Evolutionary conservation across 1,139 yeast genomes (phyloP), one percentile per base, ranked within the genome.

Genomic region (Saccharomyces uvarum): DNA sequence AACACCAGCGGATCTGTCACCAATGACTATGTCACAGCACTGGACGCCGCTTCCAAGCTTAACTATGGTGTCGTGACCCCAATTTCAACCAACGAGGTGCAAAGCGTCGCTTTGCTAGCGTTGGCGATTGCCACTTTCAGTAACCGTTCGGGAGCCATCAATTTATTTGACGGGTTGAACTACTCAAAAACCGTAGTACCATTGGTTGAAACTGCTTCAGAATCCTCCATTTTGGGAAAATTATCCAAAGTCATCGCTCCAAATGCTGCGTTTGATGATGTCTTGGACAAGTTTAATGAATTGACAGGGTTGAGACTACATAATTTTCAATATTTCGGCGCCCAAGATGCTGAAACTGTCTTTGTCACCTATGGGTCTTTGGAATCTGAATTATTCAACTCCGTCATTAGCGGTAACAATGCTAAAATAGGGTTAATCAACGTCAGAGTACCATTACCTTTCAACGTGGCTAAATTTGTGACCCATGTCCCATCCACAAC

Each of bases 371-470:
- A 86, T 64, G 96, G 97, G 29, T 77, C 95, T 21, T 74, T 81
- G 49, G 93, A 85, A 66, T 73, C 85, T 16, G 76, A 80, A 51
- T 73, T 82, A 59, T 77, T 88, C 47, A 63, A 78, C 48, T 71
- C 74, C 49, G 75, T 80, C 38, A 73, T 84, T 53, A 60, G 66
- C 38, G 70, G 70, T 33, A 61, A 71, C 11, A 69, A 70, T 50
- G 60, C 69, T 24, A 74, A 73, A 28, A 76, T 81, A 50, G 97
- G 95, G 57, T 79, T 85, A 52, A 71, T 91, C 56, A 78, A 84
- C 57, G 82, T 86, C 53, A 81, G 97, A 70, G 81, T 88, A 52
- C 95, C 96, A 56, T 74, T 86, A 54, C 93, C 96, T 54, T 86
- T 90, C 69, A 82, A 82, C 62, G 76, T 80, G 48, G 76, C 75